These are phyloP conservation scores for Xylariaceae sp. DNA, from an alignment of 2,329 filamentous ascomycete genomes.

Conservation along the genomic window DNA sequence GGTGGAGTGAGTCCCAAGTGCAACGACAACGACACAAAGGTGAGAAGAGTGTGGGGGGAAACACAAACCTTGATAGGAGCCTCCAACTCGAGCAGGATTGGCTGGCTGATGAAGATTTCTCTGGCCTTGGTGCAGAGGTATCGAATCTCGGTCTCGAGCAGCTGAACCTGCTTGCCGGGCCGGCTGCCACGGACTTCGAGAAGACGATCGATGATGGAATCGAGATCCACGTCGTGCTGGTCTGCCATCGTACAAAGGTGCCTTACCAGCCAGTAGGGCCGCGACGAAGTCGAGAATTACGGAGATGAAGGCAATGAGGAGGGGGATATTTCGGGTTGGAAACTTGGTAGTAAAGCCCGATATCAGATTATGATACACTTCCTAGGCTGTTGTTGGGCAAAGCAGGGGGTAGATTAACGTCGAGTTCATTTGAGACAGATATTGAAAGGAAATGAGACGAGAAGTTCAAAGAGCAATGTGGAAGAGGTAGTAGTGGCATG, in stretches of 20 bases:
- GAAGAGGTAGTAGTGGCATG: too few relatives aligned
- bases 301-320: slow-evolving; percentile 22
- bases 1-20: background rate
- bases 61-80: slow-evolving; percentile 91
- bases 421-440: slow-evolving; percentile 1
- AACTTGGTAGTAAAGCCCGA: slow-evolving; percentile 24
- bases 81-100: slow-evolving; percentile 94
- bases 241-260: slow-evolving; percentile 55
- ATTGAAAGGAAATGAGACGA: too few relatives aligned
- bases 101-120: slow-evolving; percentile 99
- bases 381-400: slow-evolving; percentile 22
- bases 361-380: slow-evolving; percentile 31
- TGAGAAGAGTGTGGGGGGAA: too few relatives aligned
- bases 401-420: slow-evolving; percentile 17
- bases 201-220: slow-evolving; percentile 98
- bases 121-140: slow-evolving; percentile 97
- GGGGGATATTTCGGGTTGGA: slow-evolving; percentile 17
- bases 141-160: slow-evolving; percentile 93
- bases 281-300: slow-evolving; percentile 27
- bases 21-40: slow-evolving; percentile 4
- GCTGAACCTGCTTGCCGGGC: slow-evolving; percentile 96
- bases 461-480: too few relatives aligned
- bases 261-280: slow-evolving; percentile 44
- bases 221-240: slow-evolving; percentile 89
- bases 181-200: slow-evolving; percentile 96